These are phyloP conservation scores for Suillus weaverae DNA, from an alignment of 768 basidiomycete species.

Conservation along the genomic window DNA sequence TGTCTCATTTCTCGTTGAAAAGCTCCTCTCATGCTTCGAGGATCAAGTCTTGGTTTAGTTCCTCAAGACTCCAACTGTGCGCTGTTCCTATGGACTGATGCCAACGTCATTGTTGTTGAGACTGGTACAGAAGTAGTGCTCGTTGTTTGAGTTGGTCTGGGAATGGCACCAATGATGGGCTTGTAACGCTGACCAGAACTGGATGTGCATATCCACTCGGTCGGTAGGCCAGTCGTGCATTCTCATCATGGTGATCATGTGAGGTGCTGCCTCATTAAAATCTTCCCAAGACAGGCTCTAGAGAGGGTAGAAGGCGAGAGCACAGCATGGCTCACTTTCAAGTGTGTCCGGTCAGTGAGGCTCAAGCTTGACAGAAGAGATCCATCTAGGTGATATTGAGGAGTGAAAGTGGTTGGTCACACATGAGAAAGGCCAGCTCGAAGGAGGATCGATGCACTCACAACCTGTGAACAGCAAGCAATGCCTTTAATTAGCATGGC, in stretches of 20 bases:
- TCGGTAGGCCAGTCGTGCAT: slow-evolving; percentile 8
- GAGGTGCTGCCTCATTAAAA: slow-evolving; percentile 10
- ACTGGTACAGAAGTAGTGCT: slow-evolving; percentile 13
- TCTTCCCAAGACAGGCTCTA: slow-evolving; percentile 13
- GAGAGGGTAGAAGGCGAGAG: too few relatives aligned
- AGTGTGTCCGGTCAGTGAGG: too few relatives aligned
- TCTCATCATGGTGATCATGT: background rate
- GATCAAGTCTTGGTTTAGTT: background rate
- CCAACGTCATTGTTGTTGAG: slow-evolving; percentile 10
- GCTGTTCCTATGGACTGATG: background rate
- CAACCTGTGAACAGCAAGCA: too few relatives aligned
- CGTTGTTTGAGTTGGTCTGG: slow-evolving; percentile 5
- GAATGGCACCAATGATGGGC: slow-evolving; percentile 1
- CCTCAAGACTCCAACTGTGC: background rate
- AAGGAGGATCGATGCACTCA: too few relatives aligned
- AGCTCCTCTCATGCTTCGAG: background rate
- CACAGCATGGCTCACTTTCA: too few relatives aligned
- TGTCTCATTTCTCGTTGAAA: background rate
- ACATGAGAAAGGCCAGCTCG: too few relatives aligned
- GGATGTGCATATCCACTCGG: slow-evolving; percentile 8
- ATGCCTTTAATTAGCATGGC: too few relatives aligned
- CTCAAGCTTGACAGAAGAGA: too few relatives aligned
- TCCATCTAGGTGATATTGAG: too few relatives aligned
- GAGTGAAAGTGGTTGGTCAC: too few relatives aligned
- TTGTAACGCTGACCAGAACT: slow-evolving; percentile 11